A percentile compares a stretch with the other conserved stretches of the same genome.
These are phyloP conservation scores for Apiotrichum veenhuisii DNA, from an alignment of 1,284 basidiomycete genomes.

Conservation along the genomic window DNA sequence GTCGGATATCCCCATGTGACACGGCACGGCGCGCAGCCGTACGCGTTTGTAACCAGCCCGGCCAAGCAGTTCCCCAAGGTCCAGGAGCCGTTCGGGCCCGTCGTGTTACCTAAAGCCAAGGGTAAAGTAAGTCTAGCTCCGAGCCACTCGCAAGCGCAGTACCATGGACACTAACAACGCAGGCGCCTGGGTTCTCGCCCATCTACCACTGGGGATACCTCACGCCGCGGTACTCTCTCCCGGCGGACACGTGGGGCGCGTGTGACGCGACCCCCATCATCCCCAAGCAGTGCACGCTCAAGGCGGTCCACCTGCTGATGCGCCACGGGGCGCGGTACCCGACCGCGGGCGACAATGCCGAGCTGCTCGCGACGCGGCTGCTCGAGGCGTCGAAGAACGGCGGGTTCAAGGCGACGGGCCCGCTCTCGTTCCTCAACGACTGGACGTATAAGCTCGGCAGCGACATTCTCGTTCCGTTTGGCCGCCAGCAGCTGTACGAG, in stretches of 20 bases:
- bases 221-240: constrained; percentile 76
- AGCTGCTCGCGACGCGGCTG: constrained; percentile 34
- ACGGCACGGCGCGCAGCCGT: constrained; percentile 55
- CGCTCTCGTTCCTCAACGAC: constrained; percentile 50
- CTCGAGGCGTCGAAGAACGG: constrained; percentile 31
- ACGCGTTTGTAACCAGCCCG: constrained; percentile 54
- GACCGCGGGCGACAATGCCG: constrained; percentile 32
- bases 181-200: constrained; percentile 54
- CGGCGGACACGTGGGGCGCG: constrained; percentile 65
- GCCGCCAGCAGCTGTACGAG: constrained; percentile 48
- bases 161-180: not conserved
- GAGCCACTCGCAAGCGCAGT: not conserved
- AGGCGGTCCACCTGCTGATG: constrained; percentile 67
- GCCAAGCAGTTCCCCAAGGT: constrained; percentile 48
- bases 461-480: constrained; percentile 53
- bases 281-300: constrained; percentile 65
- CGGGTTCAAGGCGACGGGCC: constrained; percentile 36
- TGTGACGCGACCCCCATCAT: constrained; percentile 62
- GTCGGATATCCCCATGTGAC: constrained; percentile 56
- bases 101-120: constrained; percentile 47
- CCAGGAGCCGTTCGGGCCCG: constrained; percentile 49
- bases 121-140: constrained; percentile 10
- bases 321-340: constrained; percentile 54
- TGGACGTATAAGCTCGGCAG: constrained; percentile 52
- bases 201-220: constrained; percentile 78